Base-by-base conservation (phyloP, 129 eudicot species). In the Glebionis coronaria region DNA sequence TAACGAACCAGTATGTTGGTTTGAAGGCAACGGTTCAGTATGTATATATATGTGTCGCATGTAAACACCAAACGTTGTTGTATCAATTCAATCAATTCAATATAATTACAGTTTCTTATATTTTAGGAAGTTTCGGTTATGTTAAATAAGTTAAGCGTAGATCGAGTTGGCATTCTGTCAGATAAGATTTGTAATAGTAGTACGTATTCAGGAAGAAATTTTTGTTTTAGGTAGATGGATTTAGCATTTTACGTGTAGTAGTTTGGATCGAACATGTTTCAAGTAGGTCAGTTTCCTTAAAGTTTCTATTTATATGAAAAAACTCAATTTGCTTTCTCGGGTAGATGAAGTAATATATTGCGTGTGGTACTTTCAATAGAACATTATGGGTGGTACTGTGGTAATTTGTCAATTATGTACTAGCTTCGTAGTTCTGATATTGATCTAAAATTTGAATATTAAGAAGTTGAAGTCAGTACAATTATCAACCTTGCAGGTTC, bases 401-500 rank as follows among this genome's bases (percentile, higher is more conserved):
- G 16, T 45, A 21, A 16, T 54, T 16, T 1, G 64, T 29, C 55
- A 12, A 9, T 46, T 18, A 27, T 65, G 13, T 49, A 25, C 3
- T 42, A 5, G 69, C 71, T 73, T 52, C 14, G 4, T 62, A 51
- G 23, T 62, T 25, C 25, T 44, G 50, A 75, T 68, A 42, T 28
- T 4, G 68, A 52, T 21, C 38, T 44, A 28, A 42, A 44, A 47
- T 27, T 47, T 2, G 31, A 9, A 4, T n/a, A 20, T 12, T 1
- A 15, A 50, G 14, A 45, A 19, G 52, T 46, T 60, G 25, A 71
- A 49, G 7, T 44, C 4, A 18, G 13, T n/a, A 60, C 23, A 6
- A 9, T 49, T 27, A 0, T 3, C 20, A 19, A 12, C 13, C n/a
- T 53, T 68, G 52, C 90, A 93, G 99, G 70, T 93, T 93, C 77